phyloP scores from a whole-genome alignment of 345 rosid species.

The Sisymbrium irio region DNA sequence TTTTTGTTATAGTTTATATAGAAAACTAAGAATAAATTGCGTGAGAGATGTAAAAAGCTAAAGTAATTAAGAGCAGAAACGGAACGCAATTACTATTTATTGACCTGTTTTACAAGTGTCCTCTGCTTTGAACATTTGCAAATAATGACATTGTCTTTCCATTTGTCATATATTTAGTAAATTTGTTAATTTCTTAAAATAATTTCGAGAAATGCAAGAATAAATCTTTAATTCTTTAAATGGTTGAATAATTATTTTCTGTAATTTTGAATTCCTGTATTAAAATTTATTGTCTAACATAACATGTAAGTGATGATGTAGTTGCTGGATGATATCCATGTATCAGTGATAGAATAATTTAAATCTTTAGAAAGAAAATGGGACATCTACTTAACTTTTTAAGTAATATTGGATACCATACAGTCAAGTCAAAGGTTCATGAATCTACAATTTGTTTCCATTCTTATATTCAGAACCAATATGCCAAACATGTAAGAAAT shows the following conservation, averaged over 20 bases:
- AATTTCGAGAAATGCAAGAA: background rate
- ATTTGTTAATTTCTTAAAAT: background rate
- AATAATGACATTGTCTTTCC: background rate
- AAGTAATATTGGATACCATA: background rate
- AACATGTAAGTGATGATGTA: background rate
- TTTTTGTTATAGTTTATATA: slow-evolving; percentile 11
- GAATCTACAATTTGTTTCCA: background rate
- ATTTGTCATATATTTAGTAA: background rate
- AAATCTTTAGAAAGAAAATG: background rate
- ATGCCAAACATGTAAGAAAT: background rate
- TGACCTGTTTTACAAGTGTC: slow-evolving; percentile 11
- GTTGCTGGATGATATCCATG: background rate
- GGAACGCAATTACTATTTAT: slow-evolving; percentile 7
- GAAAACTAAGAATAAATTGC: background rate
- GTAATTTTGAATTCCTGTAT: background rate
- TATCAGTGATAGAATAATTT: background rate
- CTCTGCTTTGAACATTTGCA: background rate
- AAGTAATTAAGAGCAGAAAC: slow-evolving; percentile 5
- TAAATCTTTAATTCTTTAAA: background rate
- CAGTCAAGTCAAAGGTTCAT: background rate
- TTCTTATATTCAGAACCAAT: background rate
- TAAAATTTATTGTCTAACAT: background rate
- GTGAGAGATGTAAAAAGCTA: background rate
- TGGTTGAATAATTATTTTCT: too few relatives aligned
- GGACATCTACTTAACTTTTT: background rate